Percentiles rank a stretch among this genome's conserved stretches.
Evolutionary conservation across 2,329 filamentous ascomycete genomes (phyloP).

Genomic region (Cercospora zeae-maydis): DNA sequence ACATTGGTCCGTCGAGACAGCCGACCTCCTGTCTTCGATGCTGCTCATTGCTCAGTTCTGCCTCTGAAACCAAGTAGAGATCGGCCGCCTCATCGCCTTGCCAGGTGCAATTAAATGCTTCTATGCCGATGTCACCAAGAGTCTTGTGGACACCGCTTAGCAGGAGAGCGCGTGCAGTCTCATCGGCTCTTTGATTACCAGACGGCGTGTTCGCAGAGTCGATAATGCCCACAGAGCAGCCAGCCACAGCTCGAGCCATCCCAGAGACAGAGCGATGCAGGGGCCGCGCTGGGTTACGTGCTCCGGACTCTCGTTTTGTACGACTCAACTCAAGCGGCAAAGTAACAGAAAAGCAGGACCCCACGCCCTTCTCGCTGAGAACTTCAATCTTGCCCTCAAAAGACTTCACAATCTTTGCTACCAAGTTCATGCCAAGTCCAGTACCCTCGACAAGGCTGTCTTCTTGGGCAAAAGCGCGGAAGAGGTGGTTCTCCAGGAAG

Average conservation of each 20-base stretch:
- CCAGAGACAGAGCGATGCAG: conserved; percentile 12
- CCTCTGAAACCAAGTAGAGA: conserved; percentile 26
- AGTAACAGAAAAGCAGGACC: conserved; percentile 23
- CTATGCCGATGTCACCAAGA: conserved; percentile 23
- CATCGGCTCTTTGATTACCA: conserved; percentile 16
- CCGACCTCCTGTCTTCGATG: conserved; percentile 16
- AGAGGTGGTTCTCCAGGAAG: conserved; percentile 59
- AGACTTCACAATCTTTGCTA: conserved; percentile 56
- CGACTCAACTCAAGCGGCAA: conserved; percentile 24
- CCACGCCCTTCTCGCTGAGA: conserved; percentile 28
- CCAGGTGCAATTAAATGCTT: conserved; percentile 19
- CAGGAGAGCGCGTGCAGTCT: conserved; percentile 21
- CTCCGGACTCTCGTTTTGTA: conserved; percentile 3
- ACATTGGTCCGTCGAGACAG: conserved; percentile 15
- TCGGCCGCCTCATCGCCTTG: conserved; percentile 22
- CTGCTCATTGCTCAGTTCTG: conserved; percentile 21
- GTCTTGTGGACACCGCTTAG: conserved; percentile 21
- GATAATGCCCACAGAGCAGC: conserved; percentile 19
- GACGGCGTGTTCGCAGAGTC: conserved; percentile 22
- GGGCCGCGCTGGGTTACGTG: conserved; percentile 13
- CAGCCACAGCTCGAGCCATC: conserved; percentile 15
- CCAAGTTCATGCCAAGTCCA: conserved; percentile 64
- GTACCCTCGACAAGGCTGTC: conserved; percentile 58
- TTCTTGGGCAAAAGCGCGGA: conserved; percentile 64
- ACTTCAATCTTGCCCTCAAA: conserved; percentile 55